Evolutionary conservation across 805 yeast species (phyloP).

Genomic region (Zygotorulaspora danielsina): DNA sequence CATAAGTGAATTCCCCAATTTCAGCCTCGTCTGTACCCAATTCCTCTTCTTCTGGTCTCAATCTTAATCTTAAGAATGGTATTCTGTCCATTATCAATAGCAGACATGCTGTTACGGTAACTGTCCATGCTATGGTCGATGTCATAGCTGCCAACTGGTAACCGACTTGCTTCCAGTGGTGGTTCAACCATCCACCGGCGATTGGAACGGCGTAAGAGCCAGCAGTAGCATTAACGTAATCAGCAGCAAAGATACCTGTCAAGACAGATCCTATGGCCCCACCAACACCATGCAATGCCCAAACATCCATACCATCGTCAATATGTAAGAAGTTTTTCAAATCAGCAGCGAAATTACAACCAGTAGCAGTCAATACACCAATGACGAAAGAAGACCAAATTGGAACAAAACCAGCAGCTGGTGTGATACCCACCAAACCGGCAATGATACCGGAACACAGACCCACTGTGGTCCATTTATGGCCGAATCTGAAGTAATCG

Average conservation of each 20-base stretch:
- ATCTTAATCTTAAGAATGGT: constrained; percentile 78
- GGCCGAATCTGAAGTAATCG: constrained; percentile 81
- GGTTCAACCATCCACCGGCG: constrained; percentile 85
- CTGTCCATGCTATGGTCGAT: constrained; percentile 72
- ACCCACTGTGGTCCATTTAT: constrained; percentile 90
- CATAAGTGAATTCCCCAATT: constrained; percentile 83
- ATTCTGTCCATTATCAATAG: constrained; percentile 63
- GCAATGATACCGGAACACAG: constrained; percentile 91
- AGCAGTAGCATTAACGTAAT: constrained; percentile 80
- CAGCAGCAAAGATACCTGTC: constrained; percentile 91
- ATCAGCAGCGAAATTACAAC: constrained; percentile 84
- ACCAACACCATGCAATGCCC: constrained; percentile 91
- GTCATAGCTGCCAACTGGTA: constrained; percentile 78
- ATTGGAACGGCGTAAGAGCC: constrained; percentile 54
- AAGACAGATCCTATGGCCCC: constrained; percentile 78
- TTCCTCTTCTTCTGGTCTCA: constrained; percentile 81
- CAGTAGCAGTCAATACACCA: constrained; percentile 71
- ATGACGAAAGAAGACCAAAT: constrained; percentile 82
- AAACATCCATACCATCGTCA: constrained; percentile 95
- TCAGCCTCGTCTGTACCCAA: constrained; percentile 84
- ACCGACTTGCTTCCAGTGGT: constrained; percentile 77
- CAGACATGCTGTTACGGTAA: constrained; percentile 64
- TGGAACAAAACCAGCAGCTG: constrained; percentile 96
- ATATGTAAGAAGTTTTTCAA: constrained; percentile 65
- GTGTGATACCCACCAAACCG: constrained; percentile 92